Evolutionary conservation across 345 rosid genomes (phyloP), one percentile per base, ranked within the genome.

Genomic region (Salix caprea): DNA sequence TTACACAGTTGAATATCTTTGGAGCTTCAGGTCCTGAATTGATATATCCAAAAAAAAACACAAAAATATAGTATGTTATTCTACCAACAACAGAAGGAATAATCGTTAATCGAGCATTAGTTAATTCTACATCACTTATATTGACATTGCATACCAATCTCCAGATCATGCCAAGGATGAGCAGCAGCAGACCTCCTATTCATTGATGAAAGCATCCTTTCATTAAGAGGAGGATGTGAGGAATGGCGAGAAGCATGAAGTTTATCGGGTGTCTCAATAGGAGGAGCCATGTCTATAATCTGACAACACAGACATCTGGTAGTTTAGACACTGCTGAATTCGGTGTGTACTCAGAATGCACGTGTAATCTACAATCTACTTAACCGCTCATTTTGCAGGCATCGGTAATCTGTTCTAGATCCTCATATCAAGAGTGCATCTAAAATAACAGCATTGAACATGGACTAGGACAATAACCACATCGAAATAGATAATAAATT

Each of bases 81-180:
- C 34, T 23, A 75, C 34, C 68, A 65, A n/a, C 30, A 28, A 28
- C 40, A 40, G 19, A 11, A 62, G 4, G 15, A 46, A 24, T 7
- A 23, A 74, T 14, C 12, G 44, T 40, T 40, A 40, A 74, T 14
- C 11, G 28, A 26, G 39, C 15, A 46, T 12, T 46, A 46, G 23
- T n/a, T 23, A 6, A 72, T 40, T 19, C 16, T 21, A 18, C 52
- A 65, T 37, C n/a, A 32, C 26, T 42, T 24, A 26, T 3, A 44
- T 48, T 21, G 42, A 52, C 7, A 39, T 30, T 24, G 79, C 83
- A 34, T 83, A 92, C 98, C 98, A 19, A 95, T 93, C 90, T 95
- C 99, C 15, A 95, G 93, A 89, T 95, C 99, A 84, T 95, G 99
- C 99, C 99, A 95, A 52, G 99, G 97, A 84, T 95, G 99, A 26